Conservation (phyloP, 352 stramenopile genomes). For the Pythium dissotocum region DNA sequence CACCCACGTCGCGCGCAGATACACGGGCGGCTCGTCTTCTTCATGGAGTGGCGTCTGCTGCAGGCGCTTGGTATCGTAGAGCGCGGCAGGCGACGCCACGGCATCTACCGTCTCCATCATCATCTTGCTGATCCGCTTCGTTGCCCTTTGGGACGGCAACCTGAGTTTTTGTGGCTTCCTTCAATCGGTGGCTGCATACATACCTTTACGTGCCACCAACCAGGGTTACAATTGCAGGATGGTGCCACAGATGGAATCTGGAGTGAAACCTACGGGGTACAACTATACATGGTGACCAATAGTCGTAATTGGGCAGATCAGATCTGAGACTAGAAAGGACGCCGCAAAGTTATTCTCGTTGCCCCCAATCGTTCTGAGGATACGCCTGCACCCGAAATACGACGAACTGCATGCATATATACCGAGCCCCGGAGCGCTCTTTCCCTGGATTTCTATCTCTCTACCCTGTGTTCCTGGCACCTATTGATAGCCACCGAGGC, state of each 20-base stretch:
- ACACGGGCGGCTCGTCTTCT: conserved; percentile 10
- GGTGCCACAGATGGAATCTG: no score
- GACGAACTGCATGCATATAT: no score
- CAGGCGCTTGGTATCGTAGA: background rate
- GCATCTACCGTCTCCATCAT: background rate
- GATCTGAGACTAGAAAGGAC: no score
- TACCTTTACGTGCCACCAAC: background rate
- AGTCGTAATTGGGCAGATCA: no score
- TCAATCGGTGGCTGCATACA: background rate
- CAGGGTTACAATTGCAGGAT: background rate
- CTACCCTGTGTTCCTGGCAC: background rate
- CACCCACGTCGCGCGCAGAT: conserved; percentile 33
- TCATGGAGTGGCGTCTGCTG: background rate
- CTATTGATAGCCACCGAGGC: background rate
- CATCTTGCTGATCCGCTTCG: background rate
- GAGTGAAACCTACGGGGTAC: no score
- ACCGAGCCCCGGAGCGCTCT: no score
- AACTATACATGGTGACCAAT: no score
- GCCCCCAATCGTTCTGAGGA: background rate
- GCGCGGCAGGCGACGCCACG: background rate
- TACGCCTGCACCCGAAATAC: background rate
- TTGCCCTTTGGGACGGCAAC: background rate
- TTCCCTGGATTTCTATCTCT: background rate
- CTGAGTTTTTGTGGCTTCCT: background rate
- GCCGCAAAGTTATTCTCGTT: no score